Evolutionary conservation across 352 stramenopile species (phyloP).

Genomic region (Elongisporangium undulatum): DNA sequence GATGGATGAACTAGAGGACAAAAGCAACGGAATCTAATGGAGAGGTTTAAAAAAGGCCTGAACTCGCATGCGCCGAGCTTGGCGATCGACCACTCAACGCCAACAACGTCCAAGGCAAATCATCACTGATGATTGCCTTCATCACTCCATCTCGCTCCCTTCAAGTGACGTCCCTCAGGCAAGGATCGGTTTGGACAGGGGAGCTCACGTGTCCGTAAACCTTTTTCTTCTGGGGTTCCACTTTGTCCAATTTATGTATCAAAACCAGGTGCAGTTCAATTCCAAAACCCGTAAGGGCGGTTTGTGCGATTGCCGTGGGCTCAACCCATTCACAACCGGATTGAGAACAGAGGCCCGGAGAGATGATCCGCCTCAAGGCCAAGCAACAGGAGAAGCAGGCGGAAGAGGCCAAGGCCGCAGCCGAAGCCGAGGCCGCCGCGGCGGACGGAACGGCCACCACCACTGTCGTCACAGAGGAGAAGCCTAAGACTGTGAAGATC

Average conservation of each 20-base stretch:
- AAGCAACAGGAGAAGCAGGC: slow-evolving; percentile 86
- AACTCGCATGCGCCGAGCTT: too few species aligned
- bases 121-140: too few species aligned
- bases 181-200: too few species aligned
- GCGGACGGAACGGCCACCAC: slow-evolving; percentile 13
- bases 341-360: neutral
- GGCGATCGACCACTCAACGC: too few species aligned
- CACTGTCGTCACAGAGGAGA: slow-evolving; percentile 15
- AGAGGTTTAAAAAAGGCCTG: too few species aligned
- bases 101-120: too few species aligned
- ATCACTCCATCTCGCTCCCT: too few species aligned
- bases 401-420: slow-evolving; percentile 54
- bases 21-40: too few species aligned
- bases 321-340: neutral
- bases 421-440: slow-evolving; percentile 14
- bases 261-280: neutral
- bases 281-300: neutral
- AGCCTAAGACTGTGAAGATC: slow-evolving; percentile 82
- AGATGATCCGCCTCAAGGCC: slow-evolving; percentile 79
- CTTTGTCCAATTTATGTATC: neutral
- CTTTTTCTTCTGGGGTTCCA: neutral
- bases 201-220: neutral
- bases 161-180: too few species aligned
- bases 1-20: too few species aligned
- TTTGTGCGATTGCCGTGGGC: neutral